Evolutionary conservation across 106 monocot genomes (phyloP), one percentile per base, ranked within the genome.

Genomic region (Iris macrosiphon): DNA sequence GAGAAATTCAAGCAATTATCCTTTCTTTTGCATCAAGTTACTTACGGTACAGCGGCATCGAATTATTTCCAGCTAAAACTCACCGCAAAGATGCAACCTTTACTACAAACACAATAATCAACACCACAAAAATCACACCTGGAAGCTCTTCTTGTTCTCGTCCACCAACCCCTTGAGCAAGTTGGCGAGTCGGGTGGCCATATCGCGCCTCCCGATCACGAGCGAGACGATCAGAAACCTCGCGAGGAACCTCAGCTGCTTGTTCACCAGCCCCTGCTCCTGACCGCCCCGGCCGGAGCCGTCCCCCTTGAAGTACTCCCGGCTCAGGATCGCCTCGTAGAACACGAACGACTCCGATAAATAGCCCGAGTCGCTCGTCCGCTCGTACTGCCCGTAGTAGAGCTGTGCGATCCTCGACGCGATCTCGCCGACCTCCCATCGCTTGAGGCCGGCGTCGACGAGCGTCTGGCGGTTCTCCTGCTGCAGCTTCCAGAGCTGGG

Each of bases 371-470:
- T 87, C 87, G 63, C 69, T 56, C 20, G 74, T 81, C 46, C 81
- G 65, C 62, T 64, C 77, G 63, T 87, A 87, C 59, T 78, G 73
- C 4, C 67, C 72, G 38, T 87, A 74, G 64, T 87, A 87, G 10
- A 87, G 67, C 46, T 87, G 87, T 0, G 87, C 87, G 48, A 87
- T 81, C 52, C 87, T 38, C 7, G 87, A 77, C 23, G 87, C 87
- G 41, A 87, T 81, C 74, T 87, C 87, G 3, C 87, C 87, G 19
- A 87, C 52, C 77, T 87, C 77, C 87, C 87, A 87, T 45, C 87
- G 41, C 63, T 64, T 70, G 30, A 87, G 50, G 4, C 87, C 87
- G 6, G 77, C 87, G 18, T 87, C 87, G 30, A 71, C 16, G 22
- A 87, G 81, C 63, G 65, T 62, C 67, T 70, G 73, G 10, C 87